A percentile compares a stretch with the other conserved stretches of the same genome.
Evolutionary conservation across 306 rosid genomes (phyloP).

Genomic region (Medicago truncatula): MtrunA17r5.0-ANR NC_053043.1:46977001-46977500

Average conservation of each 20-base stretch:
- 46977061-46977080: background rate
- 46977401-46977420: conserved; percentile 4
- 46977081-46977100: background rate
- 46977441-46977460: conserved; percentile 27
- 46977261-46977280: background rate
- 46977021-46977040: too few species aligned
- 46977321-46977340: conserved; percentile 30
- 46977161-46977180: background rate
- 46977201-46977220: background rate
- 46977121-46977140: background rate
- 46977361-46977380: background rate
- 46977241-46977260: background rate
- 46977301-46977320: conserved; percentile 11
- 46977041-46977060: background rate
- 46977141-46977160: too few species aligned
- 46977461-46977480: background rate
- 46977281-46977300: background rate
- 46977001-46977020: too few species aligned
- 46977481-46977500: background rate
- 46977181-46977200: background rate
- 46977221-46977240: background rate
- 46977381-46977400: background rate
- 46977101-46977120: too few species aligned
- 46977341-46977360: background rate
- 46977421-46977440: conserved; percentile 15